Evolutionary conservation across 2,329 filamentous ascomycete species (phyloP).

Genomic region (Fusarium nygamai): DNA sequence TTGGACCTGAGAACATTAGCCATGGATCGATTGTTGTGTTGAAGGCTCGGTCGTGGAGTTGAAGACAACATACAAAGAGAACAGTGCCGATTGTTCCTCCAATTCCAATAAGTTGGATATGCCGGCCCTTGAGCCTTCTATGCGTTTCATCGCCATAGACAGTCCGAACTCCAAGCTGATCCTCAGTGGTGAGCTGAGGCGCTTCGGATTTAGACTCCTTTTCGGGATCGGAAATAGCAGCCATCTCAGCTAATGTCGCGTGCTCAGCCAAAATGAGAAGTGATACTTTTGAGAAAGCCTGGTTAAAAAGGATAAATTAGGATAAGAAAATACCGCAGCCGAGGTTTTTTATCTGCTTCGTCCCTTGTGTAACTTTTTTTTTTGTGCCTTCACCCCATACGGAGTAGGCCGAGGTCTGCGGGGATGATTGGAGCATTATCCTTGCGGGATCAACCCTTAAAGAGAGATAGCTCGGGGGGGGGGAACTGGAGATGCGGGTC

Average conservation of each 20-base stretch:
- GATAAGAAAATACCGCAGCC: slow-evolving; percentile 26
- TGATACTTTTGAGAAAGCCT: not conserved
- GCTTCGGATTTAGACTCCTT: slow-evolving; percentile 28
- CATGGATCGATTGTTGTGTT: not conserved
- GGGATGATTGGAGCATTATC: slow-evolving; percentile 5
- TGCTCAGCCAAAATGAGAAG: not conserved
- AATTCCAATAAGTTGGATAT: slow-evolving; percentile 70
- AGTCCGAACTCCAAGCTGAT: slow-evolving; percentile 1
- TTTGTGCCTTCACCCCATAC: slow-evolving; percentile 11
- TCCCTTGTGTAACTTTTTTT: slow-evolving; percentile 7
- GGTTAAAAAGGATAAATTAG: not conserved
- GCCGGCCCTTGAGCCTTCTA: slow-evolving; percentile 63
- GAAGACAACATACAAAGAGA: slow-evolving; percentile 56
- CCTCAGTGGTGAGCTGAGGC: not conserved
- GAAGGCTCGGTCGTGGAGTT: not conserved
- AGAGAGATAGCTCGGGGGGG: slow-evolving; percentile 5
- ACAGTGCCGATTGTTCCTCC: slow-evolving; percentile 73
- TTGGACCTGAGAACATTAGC: slow-evolving; percentile 51
- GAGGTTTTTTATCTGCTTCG: not conserved
- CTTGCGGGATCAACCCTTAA: not conserved
- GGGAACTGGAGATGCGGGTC: not conserved
- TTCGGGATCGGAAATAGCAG: slow-evolving; percentile 34
- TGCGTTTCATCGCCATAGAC: slow-evolving; percentile 51
- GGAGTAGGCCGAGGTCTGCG: slow-evolving; percentile 16
- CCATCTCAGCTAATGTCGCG: slow-evolving; percentile 9